These are phyloP conservation scores for Penicillium maclennaniae DNA, from an alignment of 495 filamentous ascomycete species.

Conservation along the genomic window DNA sequence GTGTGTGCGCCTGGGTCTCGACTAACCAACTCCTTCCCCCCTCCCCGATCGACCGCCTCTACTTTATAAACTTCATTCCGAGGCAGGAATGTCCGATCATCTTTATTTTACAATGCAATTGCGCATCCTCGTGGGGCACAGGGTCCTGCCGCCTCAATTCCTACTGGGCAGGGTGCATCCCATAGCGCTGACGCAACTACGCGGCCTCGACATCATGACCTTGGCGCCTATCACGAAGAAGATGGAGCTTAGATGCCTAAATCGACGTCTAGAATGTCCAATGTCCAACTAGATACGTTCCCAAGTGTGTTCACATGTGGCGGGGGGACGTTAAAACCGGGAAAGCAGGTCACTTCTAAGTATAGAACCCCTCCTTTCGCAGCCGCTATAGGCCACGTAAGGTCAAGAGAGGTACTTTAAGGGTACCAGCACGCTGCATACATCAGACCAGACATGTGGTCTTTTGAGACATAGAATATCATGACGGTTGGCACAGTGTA, in stretches of 20 bases:
- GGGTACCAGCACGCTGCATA: constrained; percentile 4
- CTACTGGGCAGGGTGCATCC: not conserved
- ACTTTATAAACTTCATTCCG: constrained; percentile 1
- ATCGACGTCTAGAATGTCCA: not conserved
- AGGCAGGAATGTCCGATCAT: constrained; percentile 14
- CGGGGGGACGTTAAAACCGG: constrained; percentile 1
- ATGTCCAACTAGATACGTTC: not conserved
- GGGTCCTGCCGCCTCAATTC: not conserved
- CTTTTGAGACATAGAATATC: too few species aligned
- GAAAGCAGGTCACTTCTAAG: constrained; percentile 22
- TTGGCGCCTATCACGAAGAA: not conserved
- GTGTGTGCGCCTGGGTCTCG: constrained; percentile 24
- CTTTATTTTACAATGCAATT: constrained; percentile 5
- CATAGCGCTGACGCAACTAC: not conserved
- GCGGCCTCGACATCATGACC: not conserved
- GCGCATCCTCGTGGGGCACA: constrained; percentile 31
- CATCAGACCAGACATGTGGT: not conserved
- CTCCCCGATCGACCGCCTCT: constrained; percentile 13
- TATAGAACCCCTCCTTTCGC: constrained; percentile 21
- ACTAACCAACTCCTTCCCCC: constrained; percentile 12
- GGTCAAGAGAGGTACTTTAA: constrained; percentile 4
- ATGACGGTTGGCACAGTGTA: not conserved
- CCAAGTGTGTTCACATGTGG: constrained; percentile 1
- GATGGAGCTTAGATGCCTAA: not conserved
- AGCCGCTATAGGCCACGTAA: not conserved